phyloP scores from a whole-genome alignment of 768 basidiomycete genomes.

The Tricholoma sp. region DNA sequence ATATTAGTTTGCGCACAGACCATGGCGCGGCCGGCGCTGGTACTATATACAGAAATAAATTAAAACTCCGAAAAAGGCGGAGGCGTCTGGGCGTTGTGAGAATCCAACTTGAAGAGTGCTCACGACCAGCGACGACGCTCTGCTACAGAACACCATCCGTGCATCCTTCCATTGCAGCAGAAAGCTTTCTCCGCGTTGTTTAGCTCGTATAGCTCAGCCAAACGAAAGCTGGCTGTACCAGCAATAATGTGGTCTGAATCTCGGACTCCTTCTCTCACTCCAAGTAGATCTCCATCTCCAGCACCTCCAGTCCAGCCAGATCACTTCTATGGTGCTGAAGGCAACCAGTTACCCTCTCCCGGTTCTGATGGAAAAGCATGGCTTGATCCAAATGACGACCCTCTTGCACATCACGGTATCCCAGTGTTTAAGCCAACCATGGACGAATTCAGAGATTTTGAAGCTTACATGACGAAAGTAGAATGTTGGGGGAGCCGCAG shows the following conservation, averaged over 20 bases:
- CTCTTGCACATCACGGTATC: slow-evolving; percentile 79
- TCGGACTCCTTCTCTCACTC: slow-evolving; percentile 38
- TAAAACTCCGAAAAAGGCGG: slow-evolving; percentile 23
- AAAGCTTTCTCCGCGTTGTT: not conserved
- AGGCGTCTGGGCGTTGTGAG: slow-evolving; percentile 3
- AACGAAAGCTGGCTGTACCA: slow-evolving; percentile 7
- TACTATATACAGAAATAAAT: slow-evolving; percentile 23
- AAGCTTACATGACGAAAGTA: slow-evolving; percentile 79
- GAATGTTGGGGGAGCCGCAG: slow-evolving; percentile 88
- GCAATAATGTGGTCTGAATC: slow-evolving; percentile 29
- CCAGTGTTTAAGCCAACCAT: slow-evolving; percentile 95
- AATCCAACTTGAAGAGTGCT: slow-evolving; percentile 2
- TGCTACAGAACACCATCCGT: slow-evolving; percentile 1
- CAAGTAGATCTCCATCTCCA: slow-evolving; percentile 52
- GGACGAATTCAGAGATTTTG: slow-evolving; percentile 90
- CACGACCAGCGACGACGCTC: slow-evolving; percentile 8
- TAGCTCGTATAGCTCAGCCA: slow-evolving; percentile 2
- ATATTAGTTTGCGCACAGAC: slow-evolving; percentile 11
- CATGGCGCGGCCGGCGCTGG: slow-evolving; percentile 10
- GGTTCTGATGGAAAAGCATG: slow-evolving; percentile 57
- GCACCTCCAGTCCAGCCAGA: slow-evolving; percentile 63
- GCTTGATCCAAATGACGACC: slow-evolving; percentile 79
- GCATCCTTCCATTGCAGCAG: not conserved
- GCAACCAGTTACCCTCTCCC: slow-evolving; percentile 49
- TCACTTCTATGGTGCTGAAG: slow-evolving; percentile 71